Evolutionary conservation across 176 grass and related monocot genomes (phyloP).

Genomic region (Avena atlantica): DNA sequence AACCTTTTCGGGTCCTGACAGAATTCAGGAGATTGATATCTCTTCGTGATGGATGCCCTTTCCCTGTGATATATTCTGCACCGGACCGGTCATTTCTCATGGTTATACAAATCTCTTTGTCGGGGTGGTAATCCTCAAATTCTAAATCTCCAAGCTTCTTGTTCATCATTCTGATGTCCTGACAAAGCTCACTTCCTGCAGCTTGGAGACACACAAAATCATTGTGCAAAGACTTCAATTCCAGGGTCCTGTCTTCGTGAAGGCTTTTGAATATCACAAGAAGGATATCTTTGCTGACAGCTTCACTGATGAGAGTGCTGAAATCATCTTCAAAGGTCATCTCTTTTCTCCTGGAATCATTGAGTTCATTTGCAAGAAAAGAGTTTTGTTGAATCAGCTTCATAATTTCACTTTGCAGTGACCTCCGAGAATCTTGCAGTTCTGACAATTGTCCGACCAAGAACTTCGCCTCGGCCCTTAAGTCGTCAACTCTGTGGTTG

Average conservation of each 20-base stretch:
- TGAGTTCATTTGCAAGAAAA: conserved; percentile 57
- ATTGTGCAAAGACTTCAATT: conserved; percentile 53
- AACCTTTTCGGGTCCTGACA: conserved; percentile 26
- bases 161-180: conserved; percentile 61
- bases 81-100: conserved; percentile 31
- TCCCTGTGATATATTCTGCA: conserved; percentile 45
- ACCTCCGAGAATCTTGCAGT: conserved; percentile 67
- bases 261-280: conserved; percentile 59
- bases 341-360: conserved; percentile 56
- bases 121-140: conserved; percentile 39
- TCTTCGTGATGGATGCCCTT: neutral
- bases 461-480: conserved; percentile 73
- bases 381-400: conserved; percentile 76
- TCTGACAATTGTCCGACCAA: conserved; percentile 74
- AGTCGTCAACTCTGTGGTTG: conserved; percentile 63
- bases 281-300: conserved; percentile 72
- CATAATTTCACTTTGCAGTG: conserved; percentile 69
- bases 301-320: conserved; percentile 53
- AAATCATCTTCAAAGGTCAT: conserved; percentile 61
- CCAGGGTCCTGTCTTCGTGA: conserved; percentile 59
- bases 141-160: conserved; percentile 54
- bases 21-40: conserved; percentile 34
- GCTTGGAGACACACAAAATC: conserved; percentile 59
- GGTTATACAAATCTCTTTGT: conserved; percentile 48
- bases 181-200: conserved; percentile 50